phyloP scores from a whole-genome alignment of 805 yeast genomes.

The Peterozyma xylosa region DNA sequence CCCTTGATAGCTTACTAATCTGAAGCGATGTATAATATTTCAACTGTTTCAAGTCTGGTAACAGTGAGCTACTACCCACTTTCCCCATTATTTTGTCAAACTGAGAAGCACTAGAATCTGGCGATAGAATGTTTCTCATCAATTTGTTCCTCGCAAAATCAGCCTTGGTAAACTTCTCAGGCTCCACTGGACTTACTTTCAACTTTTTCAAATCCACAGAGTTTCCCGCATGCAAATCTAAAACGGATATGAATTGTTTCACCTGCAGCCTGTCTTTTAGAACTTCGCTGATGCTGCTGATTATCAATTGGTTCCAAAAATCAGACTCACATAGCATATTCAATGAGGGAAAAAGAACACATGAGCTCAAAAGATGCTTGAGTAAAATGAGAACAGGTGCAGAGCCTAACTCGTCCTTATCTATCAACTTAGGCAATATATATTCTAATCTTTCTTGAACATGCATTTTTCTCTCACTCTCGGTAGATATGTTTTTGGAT shows the following conservation, averaged over 20 bases:
- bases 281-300: conserved; percentile 50
- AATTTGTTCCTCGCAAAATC: conserved; percentile 13
- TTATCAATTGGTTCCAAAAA: conserved; percentile 62
- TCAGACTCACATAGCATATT: conserved; percentile 62
- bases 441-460: conserved; percentile 32
- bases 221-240: conserved; percentile 51
- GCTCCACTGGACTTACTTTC: background rate
- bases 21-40: conserved; percentile 40
- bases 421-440: conserved; percentile 43
- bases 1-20: conserved; percentile 29
- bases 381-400: conserved; percentile 41
- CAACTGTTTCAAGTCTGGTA: conserved; percentile 39
- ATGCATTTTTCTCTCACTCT: conserved; percentile 40
- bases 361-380: conserved; percentile 55
- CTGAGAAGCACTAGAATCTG: conserved; percentile 29
- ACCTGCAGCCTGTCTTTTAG: conserved; percentile 73
- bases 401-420: conserved; percentile 37
- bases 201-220: too few species aligned
- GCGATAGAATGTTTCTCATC: conserved; percentile 25
- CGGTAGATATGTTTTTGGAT: conserved; percentile 25
- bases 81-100: conserved; percentile 32
- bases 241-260: conserved; percentile 57
- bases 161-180: background rate
- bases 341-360: conserved; percentile 45
- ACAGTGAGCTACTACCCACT: conserved; percentile 23